Conservation (phyloP, 2,329 filamentous ascomycete species). For the Neonectria faginata region DNA sequence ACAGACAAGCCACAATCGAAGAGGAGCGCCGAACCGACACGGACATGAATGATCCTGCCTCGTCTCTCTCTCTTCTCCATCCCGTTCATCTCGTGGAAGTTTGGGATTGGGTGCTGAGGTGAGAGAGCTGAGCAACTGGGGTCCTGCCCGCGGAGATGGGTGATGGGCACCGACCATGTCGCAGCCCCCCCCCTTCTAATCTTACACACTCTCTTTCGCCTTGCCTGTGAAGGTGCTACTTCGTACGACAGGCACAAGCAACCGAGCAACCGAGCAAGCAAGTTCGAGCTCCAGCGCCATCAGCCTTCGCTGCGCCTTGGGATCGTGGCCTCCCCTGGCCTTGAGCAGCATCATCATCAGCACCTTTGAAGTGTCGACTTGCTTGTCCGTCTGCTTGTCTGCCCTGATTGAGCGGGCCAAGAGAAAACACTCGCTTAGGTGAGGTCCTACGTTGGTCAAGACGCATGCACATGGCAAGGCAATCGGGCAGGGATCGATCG, state of each 20-base stretch:
- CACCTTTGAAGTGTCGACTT: background rate
- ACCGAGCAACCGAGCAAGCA: background rate
- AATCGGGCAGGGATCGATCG: constrained; percentile 10
- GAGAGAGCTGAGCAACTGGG: constrained; percentile 12
- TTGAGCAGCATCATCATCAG: constrained; percentile 1
- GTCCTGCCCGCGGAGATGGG: constrained; percentile 20
- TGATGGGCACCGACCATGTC: constrained; percentile 22
- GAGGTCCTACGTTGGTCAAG: background rate
- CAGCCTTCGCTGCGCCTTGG: constrained; percentile 12
- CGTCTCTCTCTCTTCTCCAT: background rate
- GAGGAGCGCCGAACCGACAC: constrained; percentile 28
- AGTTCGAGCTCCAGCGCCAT: background rate
- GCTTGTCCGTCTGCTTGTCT: background rate
- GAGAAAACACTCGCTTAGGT: constrained; percentile 18
- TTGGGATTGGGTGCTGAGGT: constrained; percentile 28
- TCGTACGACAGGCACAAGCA: constrained; percentile 5
- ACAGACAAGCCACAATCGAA: constrained; percentile 38
- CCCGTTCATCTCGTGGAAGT: constrained; percentile 11
- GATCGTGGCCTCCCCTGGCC: background rate
- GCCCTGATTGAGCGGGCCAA: constrained; percentile 6
- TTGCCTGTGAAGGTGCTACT: constrained; percentile 1
- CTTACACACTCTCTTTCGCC: constrained; percentile 25
- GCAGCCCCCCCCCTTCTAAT: constrained; percentile 36
- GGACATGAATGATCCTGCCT: constrained; percentile 16
- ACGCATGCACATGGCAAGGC: background rate